Evolutionary conservation across 2,329 filamentous ascomycete species (phyloP), one percentile per base, ranked within the genome.

Genomic region (Neofusicoccum cordaticola): DNA sequence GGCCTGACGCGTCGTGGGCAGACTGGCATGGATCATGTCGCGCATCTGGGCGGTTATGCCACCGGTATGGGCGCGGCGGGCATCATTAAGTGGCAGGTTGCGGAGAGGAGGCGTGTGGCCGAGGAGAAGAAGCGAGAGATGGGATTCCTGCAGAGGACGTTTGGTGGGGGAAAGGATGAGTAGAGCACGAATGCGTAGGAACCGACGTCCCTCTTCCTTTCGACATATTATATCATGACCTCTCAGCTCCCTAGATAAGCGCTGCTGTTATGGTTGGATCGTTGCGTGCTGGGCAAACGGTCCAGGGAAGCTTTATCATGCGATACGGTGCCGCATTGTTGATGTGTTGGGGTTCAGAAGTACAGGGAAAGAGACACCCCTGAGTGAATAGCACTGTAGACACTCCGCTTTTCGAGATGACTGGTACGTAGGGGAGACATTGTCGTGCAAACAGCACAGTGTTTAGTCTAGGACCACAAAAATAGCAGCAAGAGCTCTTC

Each of bases 41-140:
- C 72, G 66, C 75, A 78, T 71, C 72, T 77, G 66, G 75, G 74
- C 0, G 75, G 75, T 9, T 71, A 75, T 64, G 13, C 68, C 4
- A 69, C 71, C 0, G 75, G 75, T 0, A 66, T 71, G 1, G 58
- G 58, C 4, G 70, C 70, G 0, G 75, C 72, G 17, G 72, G 71
- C 2, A 73, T 70, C 50, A n/a, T 76, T 68, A 64, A 69, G 15
- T 70, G 66, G 2, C 71, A 65, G 7, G 74, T 70, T 51, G 68
- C 53, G 37, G 62, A 53, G 44, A 31, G 37, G 57, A 15, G 2
- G 37, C 41, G 62, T 52, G 45, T 53, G 4, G 69, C 63, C 17
- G 65, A 34, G 22, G 50, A 51, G 61, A 65, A 48, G 62, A 45
- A 42, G 65, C 39, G 48, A 35, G 65, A 63, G 64, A 61, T 62